Evolutionary conservation across 352 stramenopile genomes (phyloP).

Genomic region (Globisporangium mamillatum): DNA sequence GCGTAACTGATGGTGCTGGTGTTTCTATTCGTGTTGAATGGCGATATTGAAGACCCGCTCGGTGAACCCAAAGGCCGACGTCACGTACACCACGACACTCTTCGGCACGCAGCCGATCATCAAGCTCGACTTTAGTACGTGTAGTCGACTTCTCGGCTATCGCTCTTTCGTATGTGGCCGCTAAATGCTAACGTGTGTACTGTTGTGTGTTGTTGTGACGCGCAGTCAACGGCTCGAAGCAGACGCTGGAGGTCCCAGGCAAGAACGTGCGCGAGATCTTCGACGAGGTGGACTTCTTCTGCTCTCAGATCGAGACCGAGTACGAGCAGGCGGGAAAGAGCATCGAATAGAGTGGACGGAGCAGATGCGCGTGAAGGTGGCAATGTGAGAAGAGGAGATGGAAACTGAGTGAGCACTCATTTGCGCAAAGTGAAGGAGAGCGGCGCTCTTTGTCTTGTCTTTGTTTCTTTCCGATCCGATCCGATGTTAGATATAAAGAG

Average conservation of each 20-base stretch:
- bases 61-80: constrained; percentile 80
- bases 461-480: neutral
- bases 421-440: neutral
- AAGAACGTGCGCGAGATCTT: constrained; percentile 85
- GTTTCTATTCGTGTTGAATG: constrained; percentile 1
- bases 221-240: constrained; percentile 75
- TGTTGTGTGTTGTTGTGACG: constrained; percentile 4
- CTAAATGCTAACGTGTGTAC: constrained; percentile 4
- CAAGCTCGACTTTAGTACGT: constrained; percentile 83
- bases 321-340: constrained; percentile 80
- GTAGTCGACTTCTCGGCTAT: too few relatives aligned
- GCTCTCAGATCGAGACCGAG: constrained; percentile 85
- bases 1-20: neutral
- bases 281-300: constrained; percentile 80
- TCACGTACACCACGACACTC: constrained; percentile 55
- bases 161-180: neutral
- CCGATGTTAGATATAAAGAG: constrained; percentile 14
- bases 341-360: constrained; percentile 59
- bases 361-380: neutral
- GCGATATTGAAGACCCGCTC: constrained; percentile 44
- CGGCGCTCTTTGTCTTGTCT: neutral
- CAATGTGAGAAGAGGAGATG: neutral
- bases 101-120: constrained; percentile 57
- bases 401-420: neutral
- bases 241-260: constrained; percentile 60